Conservation (phyloP, 306 rosid genomes). For the Cucurbita moschata region DNA sequence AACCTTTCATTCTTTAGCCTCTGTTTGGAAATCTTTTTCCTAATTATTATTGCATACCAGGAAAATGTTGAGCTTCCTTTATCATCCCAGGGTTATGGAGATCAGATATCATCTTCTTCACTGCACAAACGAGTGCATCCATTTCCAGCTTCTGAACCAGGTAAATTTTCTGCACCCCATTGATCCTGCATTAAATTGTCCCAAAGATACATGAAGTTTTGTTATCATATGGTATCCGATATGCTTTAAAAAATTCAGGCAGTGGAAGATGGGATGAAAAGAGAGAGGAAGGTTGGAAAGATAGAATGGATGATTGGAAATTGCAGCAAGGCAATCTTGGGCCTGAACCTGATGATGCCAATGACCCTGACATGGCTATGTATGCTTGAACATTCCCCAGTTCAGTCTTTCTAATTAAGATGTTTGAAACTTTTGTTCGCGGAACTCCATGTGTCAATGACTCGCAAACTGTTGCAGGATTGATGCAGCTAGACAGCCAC, state of each 20-base stretch:
- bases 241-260: constrained; percentile 18
- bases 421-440: neutral
- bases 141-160: constrained; percentile 47
- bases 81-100: constrained; percentile 37
- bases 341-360: constrained; percentile 50
- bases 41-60: constrained; percentile 9
- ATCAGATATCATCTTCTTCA: constrained; percentile 44
- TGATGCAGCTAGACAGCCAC: constrained; percentile 88
- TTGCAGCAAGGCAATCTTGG: constrained; percentile 63
- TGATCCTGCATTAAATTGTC: neutral
- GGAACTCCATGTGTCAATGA: neutral
- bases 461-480: constrained; percentile 35
- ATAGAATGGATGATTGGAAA: constrained; percentile 76
- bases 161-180: constrained; percentile 12
- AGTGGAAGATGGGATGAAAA: constrained; percentile 51
- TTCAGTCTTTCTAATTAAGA: neutral
- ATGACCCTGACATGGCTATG: constrained; percentile 54
- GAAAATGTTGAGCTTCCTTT: constrained; percentile 48
- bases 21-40: neutral
- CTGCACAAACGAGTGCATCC: constrained; percentile 74
- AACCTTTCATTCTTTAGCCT: neutral
- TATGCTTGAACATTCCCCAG: constrained; percentile 8
- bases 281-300: constrained; percentile 50
- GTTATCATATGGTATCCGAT: neutral
- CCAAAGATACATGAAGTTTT: neutral